Percentiles rank a stretch among this genome's conserved stretches.
Conservation (phyloP, 495 filamentous ascomycete species). For the Aspergillus carlsbadensis region DNA sequence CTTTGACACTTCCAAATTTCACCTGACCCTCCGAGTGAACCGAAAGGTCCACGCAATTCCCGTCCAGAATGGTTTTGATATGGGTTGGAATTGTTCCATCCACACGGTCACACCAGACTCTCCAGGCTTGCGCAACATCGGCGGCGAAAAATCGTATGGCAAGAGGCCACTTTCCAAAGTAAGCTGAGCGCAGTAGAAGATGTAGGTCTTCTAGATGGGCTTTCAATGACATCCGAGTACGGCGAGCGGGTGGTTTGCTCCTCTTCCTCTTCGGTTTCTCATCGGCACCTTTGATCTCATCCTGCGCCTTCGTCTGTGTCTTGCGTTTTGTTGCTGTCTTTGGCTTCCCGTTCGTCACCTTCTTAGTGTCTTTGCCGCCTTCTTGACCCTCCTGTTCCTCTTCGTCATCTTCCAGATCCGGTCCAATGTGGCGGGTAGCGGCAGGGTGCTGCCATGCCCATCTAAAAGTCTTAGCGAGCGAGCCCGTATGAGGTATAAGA, state of each 20-base stretch:
- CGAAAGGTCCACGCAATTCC: constrained; percentile 22
- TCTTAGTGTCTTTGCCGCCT: constrained; percentile 47
- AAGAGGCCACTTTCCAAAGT: constrained; percentile 81
- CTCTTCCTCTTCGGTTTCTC: constrained; percentile 2
- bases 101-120: constrained; percentile 52
- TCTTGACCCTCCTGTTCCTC: neutral
- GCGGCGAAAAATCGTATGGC: constrained; percentile 73
- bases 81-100: constrained; percentile 45
- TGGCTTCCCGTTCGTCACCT: neutral
- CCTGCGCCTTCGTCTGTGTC: constrained; percentile 1
- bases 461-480: constrained; percentile 40
- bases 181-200: constrained; percentile 70
- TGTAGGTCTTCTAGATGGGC: constrained; percentile 74
- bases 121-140: constrained; percentile 70
- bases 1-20: constrained; percentile 40
- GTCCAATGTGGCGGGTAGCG: constrained; percentile 66
- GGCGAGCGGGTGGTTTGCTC: constrained; percentile 23
- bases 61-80: constrained; percentile 58
- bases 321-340: neutral
- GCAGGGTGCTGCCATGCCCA: constrained; percentile 92
- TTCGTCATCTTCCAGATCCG: neutral
- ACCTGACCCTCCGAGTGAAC: neutral
- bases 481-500: neutral
- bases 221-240: constrained; percentile 57
- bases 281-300: neutral